A percentile compares a stretch with the other conserved stretches of the same genome.
These are phyloP conservation scores for Fusarium nisikadoi DNA, from an alignment of 2,329 filamentous ascomycete genomes.

Conservation along the genomic window DNA sequence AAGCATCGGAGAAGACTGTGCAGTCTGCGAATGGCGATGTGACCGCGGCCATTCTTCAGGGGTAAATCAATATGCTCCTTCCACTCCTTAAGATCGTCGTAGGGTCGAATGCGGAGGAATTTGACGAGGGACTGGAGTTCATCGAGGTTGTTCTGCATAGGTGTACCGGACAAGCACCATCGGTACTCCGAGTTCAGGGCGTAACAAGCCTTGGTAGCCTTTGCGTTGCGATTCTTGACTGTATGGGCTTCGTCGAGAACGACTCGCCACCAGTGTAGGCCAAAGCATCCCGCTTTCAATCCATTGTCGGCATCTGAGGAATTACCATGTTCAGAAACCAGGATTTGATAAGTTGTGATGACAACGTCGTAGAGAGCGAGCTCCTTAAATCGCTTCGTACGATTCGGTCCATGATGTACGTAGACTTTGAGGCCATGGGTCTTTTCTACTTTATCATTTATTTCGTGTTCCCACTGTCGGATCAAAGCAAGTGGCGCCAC, in stretches of 20 bases:
- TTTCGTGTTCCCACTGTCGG: slow-evolving; percentile 96
- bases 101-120: slow-evolving; percentile 92
- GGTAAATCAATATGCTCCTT: slow-evolving; percentile 90
- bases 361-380: slow-evolving; percentile 92
- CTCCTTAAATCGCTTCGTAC: slow-evolving; percentile 81
- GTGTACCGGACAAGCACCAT: slow-evolving; percentile 96
- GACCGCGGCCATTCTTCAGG: slow-evolving; percentile 89
- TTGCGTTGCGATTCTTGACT: slow-evolving; percentile 98
- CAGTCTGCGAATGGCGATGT: slow-evolving; percentile 86
- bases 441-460: slow-evolving; percentile 80
- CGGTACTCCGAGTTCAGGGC: slow-evolving; percentile 86
- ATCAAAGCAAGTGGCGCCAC: slow-evolving; percentile 94
- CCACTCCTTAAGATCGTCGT: slow-evolving; percentile 87
- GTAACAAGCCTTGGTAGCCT: slow-evolving; percentile 92
- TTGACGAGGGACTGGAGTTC: slow-evolving; percentile 94
- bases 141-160: slow-evolving; percentile 98
- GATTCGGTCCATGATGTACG: slow-evolving; percentile 89
- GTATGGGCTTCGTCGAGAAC: slow-evolving; percentile 97
- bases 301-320: slow-evolving; percentile 70
- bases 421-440: slow-evolving; percentile 80
- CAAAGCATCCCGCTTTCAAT: slow-evolving; percentile 84
- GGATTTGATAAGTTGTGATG: slow-evolving; percentile 95
- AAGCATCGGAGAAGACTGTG: slow-evolving; percentile 89
- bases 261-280: slow-evolving; percentile 92
- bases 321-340: slow-evolving; percentile 87